These are phyloP conservation scores for Suillus placidus DNA, from an alignment of 768 basidiomycete species.

Conservation along the genomic window DNA sequence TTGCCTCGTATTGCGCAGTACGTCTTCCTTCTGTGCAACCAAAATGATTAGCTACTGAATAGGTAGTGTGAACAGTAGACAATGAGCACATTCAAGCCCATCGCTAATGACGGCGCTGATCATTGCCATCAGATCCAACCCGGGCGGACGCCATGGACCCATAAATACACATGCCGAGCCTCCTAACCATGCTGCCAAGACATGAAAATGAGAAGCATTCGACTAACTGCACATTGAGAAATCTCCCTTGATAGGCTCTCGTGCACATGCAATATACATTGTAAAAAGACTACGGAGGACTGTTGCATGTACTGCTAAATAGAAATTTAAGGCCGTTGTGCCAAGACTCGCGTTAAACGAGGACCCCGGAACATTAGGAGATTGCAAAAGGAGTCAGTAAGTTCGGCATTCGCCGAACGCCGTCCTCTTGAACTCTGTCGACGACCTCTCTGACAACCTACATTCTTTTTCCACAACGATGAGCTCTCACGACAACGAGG, in stretches of 20 bases:
- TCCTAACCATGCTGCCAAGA: background rate
- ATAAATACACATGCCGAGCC: background rate
- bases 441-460: slow-evolving; percentile 31
- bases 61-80: background rate
- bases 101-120: background rate
- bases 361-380: background rate
- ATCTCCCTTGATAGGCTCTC: background rate
- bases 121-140: background rate
- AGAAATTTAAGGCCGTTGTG: background rate
- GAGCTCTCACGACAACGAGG: slow-evolving; percentile 86
- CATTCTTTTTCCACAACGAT: slow-evolving; percentile 44
- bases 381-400: background rate
- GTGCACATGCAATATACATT: too few relatives aligned
- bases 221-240: background rate
- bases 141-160: background rate
- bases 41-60: background rate
- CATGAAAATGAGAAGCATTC: background rate
- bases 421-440: slow-evolving; percentile 21
- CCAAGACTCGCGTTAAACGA: background rate
- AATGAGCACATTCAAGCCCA: background rate
- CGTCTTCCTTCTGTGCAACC: background rate
- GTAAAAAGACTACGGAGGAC: background rate
- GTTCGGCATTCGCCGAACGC: background rate
- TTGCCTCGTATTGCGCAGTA: background rate
- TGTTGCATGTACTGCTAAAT: background rate